These are phyloP conservation scores for Didymella sp. DNA, from an alignment of 2,329 filamentous ascomycete genomes.

Conservation along the genomic window DNA sequence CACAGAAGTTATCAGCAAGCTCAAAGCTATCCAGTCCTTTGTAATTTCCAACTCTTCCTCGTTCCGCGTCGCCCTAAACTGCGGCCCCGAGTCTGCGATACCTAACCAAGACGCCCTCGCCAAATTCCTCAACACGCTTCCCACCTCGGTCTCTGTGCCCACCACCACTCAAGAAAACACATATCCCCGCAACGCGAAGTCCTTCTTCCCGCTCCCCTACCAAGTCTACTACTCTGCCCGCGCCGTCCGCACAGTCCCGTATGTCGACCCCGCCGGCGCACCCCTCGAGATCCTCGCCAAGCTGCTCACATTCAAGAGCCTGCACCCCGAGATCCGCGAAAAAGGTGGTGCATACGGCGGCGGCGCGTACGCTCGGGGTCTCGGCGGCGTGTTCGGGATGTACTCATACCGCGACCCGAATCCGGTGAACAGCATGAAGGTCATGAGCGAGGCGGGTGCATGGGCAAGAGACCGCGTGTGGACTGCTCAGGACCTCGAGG, in stretches of 20 bases:
- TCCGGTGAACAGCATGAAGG: conserved; percentile 82
- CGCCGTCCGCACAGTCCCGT: conserved; percentile 82
- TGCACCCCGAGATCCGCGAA: conserved; percentile 97
- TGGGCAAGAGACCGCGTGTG: conserved; percentile 85
- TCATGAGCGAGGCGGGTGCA: conserved; percentile 81
- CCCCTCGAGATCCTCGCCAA: conserved; percentile 88
- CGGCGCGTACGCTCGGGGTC: conserved; percentile 79
- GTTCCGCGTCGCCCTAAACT: conserved; percentile 84
- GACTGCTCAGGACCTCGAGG: conserved; percentile 85
- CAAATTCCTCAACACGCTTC: conserved; percentile 71
- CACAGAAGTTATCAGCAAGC: conserved; percentile 76
- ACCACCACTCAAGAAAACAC: conserved; percentile 42
- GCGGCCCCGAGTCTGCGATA: conserved; percentile 73
- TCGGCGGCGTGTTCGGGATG: conserved; percentile 89
- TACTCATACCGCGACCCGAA: conserved; percentile 98
- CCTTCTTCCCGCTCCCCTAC: conserved; percentile 93
- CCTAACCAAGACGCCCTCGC: conserved; percentile 75
- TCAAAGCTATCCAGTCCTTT: conserved; percentile 83
- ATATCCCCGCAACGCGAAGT: conserved; percentile 62
- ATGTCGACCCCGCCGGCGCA: conserved; percentile 76
- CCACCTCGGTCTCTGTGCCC: conserved; percentile 48
- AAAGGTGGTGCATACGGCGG: conserved; percentile 97
- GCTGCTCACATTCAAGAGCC: conserved; percentile 91
- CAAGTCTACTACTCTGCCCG: conserved; percentile 95
- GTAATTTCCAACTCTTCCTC: conserved; percentile 72